A percentile compares a stretch with the other conserved stretches of the same genome.
Conservation (phyloP, 192 early-diverging fungal genomes). For the Coemansia sp. region DNA sequence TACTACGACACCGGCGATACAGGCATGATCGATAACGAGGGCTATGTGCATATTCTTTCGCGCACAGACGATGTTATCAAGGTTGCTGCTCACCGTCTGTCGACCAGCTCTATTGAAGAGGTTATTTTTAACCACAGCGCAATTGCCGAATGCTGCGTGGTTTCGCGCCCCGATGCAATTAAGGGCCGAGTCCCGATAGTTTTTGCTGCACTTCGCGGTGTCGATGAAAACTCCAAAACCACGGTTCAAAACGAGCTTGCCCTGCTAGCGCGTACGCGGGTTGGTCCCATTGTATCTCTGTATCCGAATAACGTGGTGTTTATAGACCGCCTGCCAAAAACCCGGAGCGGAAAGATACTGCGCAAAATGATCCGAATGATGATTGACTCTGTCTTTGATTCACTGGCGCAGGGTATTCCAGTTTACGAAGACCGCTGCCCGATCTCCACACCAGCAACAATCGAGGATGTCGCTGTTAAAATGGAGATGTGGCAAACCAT, state of each 20-base stretch:
- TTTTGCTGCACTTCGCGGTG: conserved; percentile 54
- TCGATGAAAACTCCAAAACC: conserved; percentile 1
- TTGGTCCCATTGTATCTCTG: conserved; percentile 84
- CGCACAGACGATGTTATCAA: conserved; percentile 82
- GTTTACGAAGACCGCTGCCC: conserved; percentile 30
- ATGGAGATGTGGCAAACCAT: conserved; percentile 51
- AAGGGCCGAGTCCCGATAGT: conserved; percentile 72
- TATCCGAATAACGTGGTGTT: conserved; percentile 63
- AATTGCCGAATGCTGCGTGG: conserved; percentile 71
- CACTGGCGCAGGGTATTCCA: conserved; percentile 10
- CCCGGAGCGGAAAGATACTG: conserved; percentile 81
- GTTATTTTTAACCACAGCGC: conserved; percentile 64
- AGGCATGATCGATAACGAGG: conserved; percentile 74
- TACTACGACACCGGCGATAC: conserved; percentile 84
- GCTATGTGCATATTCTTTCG: conserved; percentile 69
- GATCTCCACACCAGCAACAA: conserved; percentile 69
- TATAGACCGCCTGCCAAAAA: conserved; percentile 79
- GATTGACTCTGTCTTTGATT: conserved; percentile 62
- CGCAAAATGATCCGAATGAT: conserved; percentile 74
- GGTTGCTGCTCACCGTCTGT: conserved; percentile 82
- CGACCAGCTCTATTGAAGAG: conserved; percentile 76
- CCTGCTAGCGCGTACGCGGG: conserved; percentile 60
- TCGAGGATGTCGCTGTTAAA: conserved; percentile 70
- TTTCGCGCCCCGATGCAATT: conserved; percentile 63
- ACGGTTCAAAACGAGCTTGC: conserved; percentile 57